Conservation (phyloP, 2,329 filamentous ascomycete species). For the Nemania sp. region DNA sequence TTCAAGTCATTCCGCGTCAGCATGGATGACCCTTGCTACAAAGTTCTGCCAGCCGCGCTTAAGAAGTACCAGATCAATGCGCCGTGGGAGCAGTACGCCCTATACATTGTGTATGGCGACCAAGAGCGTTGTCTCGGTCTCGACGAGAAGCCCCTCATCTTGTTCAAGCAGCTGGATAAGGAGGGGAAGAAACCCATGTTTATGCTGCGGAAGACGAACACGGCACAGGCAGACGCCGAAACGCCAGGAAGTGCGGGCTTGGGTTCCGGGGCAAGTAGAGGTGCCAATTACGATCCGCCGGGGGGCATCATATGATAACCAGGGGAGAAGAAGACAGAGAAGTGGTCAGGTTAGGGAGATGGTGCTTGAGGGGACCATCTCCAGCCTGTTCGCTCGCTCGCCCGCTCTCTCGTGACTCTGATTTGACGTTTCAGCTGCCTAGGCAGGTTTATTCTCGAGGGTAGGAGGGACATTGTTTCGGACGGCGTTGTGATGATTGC, state of each 20-base stretch:
- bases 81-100: conserved; percentile 94
- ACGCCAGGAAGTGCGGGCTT: conserved; percentile 60
- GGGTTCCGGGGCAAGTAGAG: conserved; percentile 48
- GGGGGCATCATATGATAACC: conserved; percentile 60
- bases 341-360: not conserved
- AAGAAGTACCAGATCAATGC: conserved; percentile 99
- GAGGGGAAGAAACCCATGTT: conserved; percentile 99
- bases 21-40: conserved; percentile 97
- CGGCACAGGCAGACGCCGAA: conserved; percentile 54
- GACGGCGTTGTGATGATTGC: conserved; percentile 28
- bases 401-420: not conserved
- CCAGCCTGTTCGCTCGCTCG: not conserved
- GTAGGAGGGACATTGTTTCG: conserved; percentile 2
- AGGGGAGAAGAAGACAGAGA: not conserved
- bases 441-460: not conserved
- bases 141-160: conserved; percentile 89
- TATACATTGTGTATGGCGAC: conserved; percentile 99
- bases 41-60: conserved; percentile 91
- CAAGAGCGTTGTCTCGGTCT: conserved; percentile 91
- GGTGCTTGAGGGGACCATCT: not conserved
- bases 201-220: conserved; percentile 79
- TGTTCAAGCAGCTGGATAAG: conserved; percentile 97
- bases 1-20: conserved; percentile 99
- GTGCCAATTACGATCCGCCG: conserved; percentile 59
- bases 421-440: too few species aligned